These are phyloP conservation scores for Trichosanthes cucumerina DNA, from an alignment of 306 rosid species.

Conservation along the genomic window DNA sequence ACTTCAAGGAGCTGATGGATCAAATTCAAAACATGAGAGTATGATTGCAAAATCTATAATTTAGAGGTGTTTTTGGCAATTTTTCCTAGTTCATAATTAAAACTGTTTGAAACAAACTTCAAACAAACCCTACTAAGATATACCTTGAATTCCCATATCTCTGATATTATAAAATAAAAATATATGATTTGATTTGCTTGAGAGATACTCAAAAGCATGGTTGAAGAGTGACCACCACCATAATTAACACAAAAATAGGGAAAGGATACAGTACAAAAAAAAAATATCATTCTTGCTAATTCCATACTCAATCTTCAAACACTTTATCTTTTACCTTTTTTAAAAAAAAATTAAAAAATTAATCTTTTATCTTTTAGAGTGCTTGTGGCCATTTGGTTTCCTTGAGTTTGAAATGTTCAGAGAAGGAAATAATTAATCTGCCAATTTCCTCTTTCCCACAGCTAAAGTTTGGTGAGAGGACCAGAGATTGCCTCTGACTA, in stretches of 20 bases:
- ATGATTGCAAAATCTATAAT: background rate
- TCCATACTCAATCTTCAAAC: constrained; percentile 31
- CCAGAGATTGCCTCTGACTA: constrained; percentile 5
- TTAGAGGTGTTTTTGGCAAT: background rate
- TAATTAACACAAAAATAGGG: background rate
- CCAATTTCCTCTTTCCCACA: background rate
- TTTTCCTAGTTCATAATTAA: background rate
- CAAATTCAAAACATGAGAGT: too few relatives aligned
- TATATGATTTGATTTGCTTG: background rate
- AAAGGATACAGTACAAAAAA: background rate
- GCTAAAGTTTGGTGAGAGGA: constrained; percentile 6
- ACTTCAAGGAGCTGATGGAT: too few relatives aligned
- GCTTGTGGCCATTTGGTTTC: constrained; percentile 14
- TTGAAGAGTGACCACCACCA: background rate
- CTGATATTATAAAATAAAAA: background rate
- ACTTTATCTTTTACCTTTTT: constrained; percentile 6
- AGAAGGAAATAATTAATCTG: background rate
- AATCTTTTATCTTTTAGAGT: background rate
- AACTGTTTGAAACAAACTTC: background rate
- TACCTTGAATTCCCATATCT: background rate
- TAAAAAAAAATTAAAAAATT: too few relatives aligned
- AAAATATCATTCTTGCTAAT: constrained; percentile 36
- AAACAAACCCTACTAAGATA: background rate
- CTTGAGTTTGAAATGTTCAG: constrained; percentile 7
- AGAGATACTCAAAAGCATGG: background rate